These are phyloP conservation scores for Sorghum bicolor DNA, from an alignment of 176 grass and related monocot species.

Conservation along the genomic window Sorghum_bicolor_NCBIv3 NC_012870.2:76260501-76261000, in stretches of 20 bases:
- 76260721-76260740: neutral
- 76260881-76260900: conserved; percentile 90
- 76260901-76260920: conserved; percentile 84
- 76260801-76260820: neutral
- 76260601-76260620: neutral
- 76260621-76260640: neutral
- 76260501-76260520: conserved; percentile 94
- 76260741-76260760: neutral
- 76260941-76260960: conserved; percentile 92
- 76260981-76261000: neutral
- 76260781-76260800: neutral
- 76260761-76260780: neutral
- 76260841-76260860: conserved; percentile 97
- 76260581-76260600: neutral
- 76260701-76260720: conserved; percentile 68
- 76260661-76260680: conserved; percentile 85
- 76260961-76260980: conserved; percentile 37
- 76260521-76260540: conserved; percentile 78
- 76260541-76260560: conserved; percentile 71
- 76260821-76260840: neutral
- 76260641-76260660: conserved; percentile 73
- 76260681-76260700: conserved; percentile 89
- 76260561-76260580: conserved; percentile 49
- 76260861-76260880: conserved; percentile 93
- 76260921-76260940: conserved; percentile 72